phyloP scores from a whole-genome alignment of 352 stramenopile species.

The Globisporangium radiosum region DNA sequence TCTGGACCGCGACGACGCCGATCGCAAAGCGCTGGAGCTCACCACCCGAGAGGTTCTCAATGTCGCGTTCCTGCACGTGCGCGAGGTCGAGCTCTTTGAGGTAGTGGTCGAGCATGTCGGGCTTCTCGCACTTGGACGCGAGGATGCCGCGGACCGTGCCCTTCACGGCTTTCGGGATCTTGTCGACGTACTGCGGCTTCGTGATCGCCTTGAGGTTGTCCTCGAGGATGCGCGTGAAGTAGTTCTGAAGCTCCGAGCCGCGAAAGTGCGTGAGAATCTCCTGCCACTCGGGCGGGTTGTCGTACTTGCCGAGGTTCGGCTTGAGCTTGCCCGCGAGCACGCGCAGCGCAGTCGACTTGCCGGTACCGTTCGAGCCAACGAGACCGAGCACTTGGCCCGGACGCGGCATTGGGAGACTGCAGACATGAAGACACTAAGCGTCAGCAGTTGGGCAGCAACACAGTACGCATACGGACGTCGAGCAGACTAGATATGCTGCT shows the following conservation, averaged over 20 bases:
- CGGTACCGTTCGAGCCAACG: slow-evolving; percentile 99
- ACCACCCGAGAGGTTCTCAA: slow-evolving; percentile 94
- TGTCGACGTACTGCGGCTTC: slow-evolving; percentile 99
- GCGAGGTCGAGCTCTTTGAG: slow-evolving; percentile 92
- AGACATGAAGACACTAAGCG: neutral
- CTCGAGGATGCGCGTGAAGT: slow-evolving; percentile 98
- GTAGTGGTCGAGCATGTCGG: slow-evolving; percentile 76
- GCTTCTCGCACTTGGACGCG: slow-evolving; percentile 89
- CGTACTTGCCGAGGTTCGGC: slow-evolving; percentile 97
- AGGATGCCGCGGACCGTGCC: slow-evolving; percentile 94
- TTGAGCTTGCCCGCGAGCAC: slow-evolving; percentile 99
- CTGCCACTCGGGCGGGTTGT: slow-evolving; percentile 97
- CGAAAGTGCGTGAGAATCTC: slow-evolving; percentile 99
- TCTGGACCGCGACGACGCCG: slow-evolving; percentile 92
- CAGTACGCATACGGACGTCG: neutral
- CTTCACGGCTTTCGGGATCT: slow-evolving; percentile 97
- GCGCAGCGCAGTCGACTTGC: slow-evolving; percentile 99
- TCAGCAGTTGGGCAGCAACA: neutral
- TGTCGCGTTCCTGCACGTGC: slow-evolving; percentile 96
- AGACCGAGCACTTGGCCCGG: slow-evolving; percentile 97
- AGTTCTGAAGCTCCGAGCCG: slow-evolving; percentile 97
- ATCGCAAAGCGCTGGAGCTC: slow-evolving; percentile 99
- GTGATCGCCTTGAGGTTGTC: slow-evolving; percentile 99
- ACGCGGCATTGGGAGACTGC: slow-evolving; percentile 94
- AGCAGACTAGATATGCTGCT: neutral